Evolutionary conservation across 192 early-diverging fungal species (phyloP).

Genomic region (Globomyces pollinis-pini): DNA sequence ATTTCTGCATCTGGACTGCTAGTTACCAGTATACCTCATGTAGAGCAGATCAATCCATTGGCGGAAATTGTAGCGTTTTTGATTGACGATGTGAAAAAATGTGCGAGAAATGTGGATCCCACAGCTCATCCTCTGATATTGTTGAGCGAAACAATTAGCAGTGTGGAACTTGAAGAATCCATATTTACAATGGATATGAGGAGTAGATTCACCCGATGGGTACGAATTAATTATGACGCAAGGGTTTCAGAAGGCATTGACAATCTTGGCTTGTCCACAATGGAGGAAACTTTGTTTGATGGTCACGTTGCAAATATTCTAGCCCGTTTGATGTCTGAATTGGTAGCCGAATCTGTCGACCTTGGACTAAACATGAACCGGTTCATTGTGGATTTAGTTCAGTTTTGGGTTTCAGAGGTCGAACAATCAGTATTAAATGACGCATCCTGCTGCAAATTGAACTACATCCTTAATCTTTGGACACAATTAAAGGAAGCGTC

Average conservation of each 20-base stretch:
- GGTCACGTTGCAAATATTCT: constrained; percentile 18
- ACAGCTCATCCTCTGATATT: too few relatives aligned
- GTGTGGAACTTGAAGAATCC: background rate
- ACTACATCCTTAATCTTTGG: background rate
- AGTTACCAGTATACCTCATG: background rate
- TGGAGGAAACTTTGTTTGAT: background rate
- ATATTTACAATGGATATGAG: background rate
- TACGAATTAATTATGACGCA: background rate
- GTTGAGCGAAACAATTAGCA: too few relatives aligned
- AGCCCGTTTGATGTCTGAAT: constrained; percentile 5
- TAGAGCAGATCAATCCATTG: background rate
- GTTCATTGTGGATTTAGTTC: constrained; percentile 22
- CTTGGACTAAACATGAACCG: constrained; percentile 30
- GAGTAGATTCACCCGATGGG: constrained; percentile 5
- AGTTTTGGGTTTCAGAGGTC: constrained; percentile 6
- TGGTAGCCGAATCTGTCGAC: constrained; percentile 5
- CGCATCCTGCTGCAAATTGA: background rate
- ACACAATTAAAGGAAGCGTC: background rate
- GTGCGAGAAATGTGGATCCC: too few relatives aligned
- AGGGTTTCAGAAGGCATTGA: background rate
- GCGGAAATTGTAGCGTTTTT: too few relatives aligned
- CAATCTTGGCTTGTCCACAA: background rate
- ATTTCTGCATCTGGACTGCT: background rate
- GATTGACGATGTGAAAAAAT: too few relatives aligned
- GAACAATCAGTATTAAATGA: background rate